These are phyloP conservation scores for Cyberlindnera amylophila DNA, from an alignment of 805 yeast genomes.

Conservation along the genomic window DNA sequence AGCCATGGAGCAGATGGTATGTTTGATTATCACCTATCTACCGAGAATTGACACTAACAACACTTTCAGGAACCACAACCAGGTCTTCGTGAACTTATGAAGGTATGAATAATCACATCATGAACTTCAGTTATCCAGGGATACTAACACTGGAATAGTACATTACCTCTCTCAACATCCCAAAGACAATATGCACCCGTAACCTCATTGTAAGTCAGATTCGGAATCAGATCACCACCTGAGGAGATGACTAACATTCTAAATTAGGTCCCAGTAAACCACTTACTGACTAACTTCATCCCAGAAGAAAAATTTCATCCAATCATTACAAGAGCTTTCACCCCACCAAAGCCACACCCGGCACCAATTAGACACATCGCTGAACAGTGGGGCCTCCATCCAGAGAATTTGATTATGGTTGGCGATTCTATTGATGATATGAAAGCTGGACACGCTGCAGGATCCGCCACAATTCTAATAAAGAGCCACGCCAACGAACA, in stretches of 20 bases:
- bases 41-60: not conserved
- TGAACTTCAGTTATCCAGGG: no score
- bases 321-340: conserved; percentile 57
- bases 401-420: conserved; percentile 56
- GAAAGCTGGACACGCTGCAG: conserved; percentile 61
- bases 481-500: conserved; percentile 48
- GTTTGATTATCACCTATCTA: not conserved
- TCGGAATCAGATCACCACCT: not conserved
- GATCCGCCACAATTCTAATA: conserved; percentile 52
- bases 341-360: conserved; percentile 68
- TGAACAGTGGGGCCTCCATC: conserved; percentile 40
- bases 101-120: conserved; percentile 1
- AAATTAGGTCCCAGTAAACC: conserved; percentile 43
- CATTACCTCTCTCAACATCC: conserved; percentile 26
- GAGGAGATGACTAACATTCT: not conserved
- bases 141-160: conserved; percentile 8
- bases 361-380: conserved; percentile 59
- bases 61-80: conserved; percentile 22
- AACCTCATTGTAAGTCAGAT: conserved; percentile 34
- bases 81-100: conserved; percentile 18
- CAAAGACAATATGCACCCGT: conserved; percentile 60
- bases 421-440: conserved; percentile 74
- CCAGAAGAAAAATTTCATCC: conserved; percentile 43
- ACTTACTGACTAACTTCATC: conserved; percentile 44
- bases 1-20: conserved; percentile 55